Evolutionary conservation across 805 yeast species (phyloP), one percentile per base, ranked within the genome.

Genomic region (Candida ascalaphidarum): DNA sequence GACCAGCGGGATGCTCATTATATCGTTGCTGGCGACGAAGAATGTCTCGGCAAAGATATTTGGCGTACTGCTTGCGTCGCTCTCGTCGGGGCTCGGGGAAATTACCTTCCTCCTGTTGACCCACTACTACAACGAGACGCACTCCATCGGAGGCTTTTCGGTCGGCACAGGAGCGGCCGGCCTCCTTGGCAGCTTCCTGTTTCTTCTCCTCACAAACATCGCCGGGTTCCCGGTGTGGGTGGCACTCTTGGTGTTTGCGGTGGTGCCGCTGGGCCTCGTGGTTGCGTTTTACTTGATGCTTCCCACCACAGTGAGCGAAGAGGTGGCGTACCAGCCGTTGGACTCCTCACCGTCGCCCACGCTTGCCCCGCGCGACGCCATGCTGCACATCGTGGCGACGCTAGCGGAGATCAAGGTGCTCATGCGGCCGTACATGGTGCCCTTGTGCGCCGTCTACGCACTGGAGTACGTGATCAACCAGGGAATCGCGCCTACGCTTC

Each of bases 81-180:
- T 74, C 3, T 77, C 94, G 11, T 79, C 95, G 1, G 97, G 97
- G 0, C 55, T 88, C 14, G 98, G 98, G 0, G 98, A 89, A 48
- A 61, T 82, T 5, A 83, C 96, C 0, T 89, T 89, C 40, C 55
- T 89, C 23, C 95, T 83, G 49, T 57, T 89, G 51, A 84, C 96
- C 1, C 95, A 88, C 47, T 79, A 63, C 42, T 85, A 75, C 50
- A 31, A 38, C n/a, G 67, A 63, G 12, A 62, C 64, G 11, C 40
- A 48, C n/a, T 63, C 94, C 4, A 59, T 89, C 25, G 74, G 78
- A 27, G 96, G 94, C 1, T 89, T 94, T 74, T 81, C 95, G 13
- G 72, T 86, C 6, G 98, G 98, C 1, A 89, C 97, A 0, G 97
- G 98, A 3, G 94, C 85, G 12, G 97, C 98, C 1, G 98, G 98